Evolutionary conservation across 139 green algal genomes (phyloP).

Genomic region (Chlorella sp.): DNA sequence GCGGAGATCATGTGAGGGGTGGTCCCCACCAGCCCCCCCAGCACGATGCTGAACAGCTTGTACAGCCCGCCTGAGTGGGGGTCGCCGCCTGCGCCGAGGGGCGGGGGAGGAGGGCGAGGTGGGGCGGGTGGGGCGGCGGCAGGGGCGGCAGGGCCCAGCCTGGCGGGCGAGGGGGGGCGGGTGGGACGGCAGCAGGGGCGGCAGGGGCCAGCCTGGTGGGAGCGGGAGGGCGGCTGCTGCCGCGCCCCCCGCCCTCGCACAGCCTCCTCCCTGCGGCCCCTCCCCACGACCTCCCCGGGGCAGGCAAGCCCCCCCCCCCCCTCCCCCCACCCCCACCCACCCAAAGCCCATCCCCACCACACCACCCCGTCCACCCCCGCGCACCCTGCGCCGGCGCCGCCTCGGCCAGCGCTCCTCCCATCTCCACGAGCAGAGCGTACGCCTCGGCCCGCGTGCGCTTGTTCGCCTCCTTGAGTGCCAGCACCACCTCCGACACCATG

Average conservation of each 20-base stretch:
- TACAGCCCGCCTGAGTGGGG: conserved; percentile 80
- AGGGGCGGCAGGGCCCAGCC: neutral
- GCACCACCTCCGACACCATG: conserved; percentile 90
- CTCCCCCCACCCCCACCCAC: neutral
- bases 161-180: neutral
- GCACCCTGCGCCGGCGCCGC: conserved; percentile 33
- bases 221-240: neutral
- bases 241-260: too few relatives aligned
- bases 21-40: conserved; percentile 76
- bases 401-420: conserved; percentile 68
- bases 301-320: neutral
- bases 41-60: conserved; percentile 78
- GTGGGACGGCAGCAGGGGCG: neutral
- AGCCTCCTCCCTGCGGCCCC: too few relatives aligned
- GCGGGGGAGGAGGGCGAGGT: neutral
- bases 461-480: conserved; percentile 96
- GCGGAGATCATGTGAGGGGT: conserved; percentile 84
- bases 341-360: neutral
- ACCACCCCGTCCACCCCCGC: neutral
- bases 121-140: neutral
- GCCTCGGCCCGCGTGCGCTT: conserved; percentile 79
- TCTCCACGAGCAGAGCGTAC: conserved; percentile 86
- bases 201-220: neutral
- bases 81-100: too few relatives aligned
- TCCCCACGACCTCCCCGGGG: too few relatives aligned